phyloP scores from a whole-genome alignment of 1,284 basidiomycete genomes.

The Trichosporon sp. region DNA sequence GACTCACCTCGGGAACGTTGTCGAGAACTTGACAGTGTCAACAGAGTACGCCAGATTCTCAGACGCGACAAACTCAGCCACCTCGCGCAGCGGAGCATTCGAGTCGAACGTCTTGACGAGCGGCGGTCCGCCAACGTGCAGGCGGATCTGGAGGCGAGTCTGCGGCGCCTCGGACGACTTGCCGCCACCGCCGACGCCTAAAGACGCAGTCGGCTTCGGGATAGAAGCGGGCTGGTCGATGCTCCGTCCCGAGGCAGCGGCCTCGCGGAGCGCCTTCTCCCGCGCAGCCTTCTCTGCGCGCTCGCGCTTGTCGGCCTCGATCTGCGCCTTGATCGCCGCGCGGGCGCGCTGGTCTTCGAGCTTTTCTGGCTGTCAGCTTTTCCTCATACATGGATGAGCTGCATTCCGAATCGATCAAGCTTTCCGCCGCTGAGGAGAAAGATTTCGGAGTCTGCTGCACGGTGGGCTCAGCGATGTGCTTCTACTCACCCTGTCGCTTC shows the following conservation, averaged over 20 bases:
- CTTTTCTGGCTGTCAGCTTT: constrained; percentile 58
- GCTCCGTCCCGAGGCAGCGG: constrained; percentile 47
- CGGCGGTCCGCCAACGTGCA: constrained; percentile 70
- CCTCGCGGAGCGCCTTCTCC: constrained; percentile 83
- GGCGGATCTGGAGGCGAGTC: constrained; percentile 72
- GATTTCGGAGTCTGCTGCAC: background rate
- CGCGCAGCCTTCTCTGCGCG: constrained; percentile 79
- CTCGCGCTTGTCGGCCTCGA: constrained; percentile 83
- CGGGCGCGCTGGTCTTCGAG: constrained; percentile 73
- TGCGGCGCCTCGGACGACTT: constrained; percentile 71
- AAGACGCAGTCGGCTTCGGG: constrained; percentile 26
- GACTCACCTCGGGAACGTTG: constrained; percentile 74
- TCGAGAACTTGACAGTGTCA: constrained; percentile 66
- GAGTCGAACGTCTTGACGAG: constrained; percentile 73
- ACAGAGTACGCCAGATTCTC: constrained; percentile 65
- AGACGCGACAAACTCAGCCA: constrained; percentile 76
- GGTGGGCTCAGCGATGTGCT: too few relatives aligned
- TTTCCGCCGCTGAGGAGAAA: background rate
- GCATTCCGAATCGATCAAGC: background rate
- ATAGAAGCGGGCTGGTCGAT: constrained; percentile 46
- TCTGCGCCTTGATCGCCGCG: constrained; percentile 81
- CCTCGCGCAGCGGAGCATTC: constrained; percentile 67
- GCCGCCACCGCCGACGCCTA: constrained; percentile 49
- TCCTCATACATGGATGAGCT: background rate
- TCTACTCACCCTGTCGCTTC: constrained; percentile 62